Base-by-base conservation (phyloP, 768 basidiomycete genomes). In the Dendrothele bispora region DNA sequence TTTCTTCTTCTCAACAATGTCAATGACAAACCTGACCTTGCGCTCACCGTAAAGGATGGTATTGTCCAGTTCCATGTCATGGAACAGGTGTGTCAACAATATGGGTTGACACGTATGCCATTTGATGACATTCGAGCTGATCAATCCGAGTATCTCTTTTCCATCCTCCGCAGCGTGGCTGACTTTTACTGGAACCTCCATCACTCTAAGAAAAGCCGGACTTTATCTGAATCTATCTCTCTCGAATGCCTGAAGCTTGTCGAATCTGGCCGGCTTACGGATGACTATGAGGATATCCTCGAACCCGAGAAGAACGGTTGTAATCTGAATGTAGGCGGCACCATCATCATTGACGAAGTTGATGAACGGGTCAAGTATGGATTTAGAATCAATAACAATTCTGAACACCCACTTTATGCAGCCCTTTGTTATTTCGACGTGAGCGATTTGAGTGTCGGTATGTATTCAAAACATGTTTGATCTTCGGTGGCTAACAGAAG, bases 381-480 rank as follows among this genome's bases (percentile, higher is more conserved):
- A 7, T 54, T 57, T 21, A 54, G 53, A 36, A 56, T 67, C 42
- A 56, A 43, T 18, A 67, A 67, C 49, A 49, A 56, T n/a, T 49
- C 53, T 15, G 40, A 40, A 6, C 11, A 27, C 12, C 39, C 53
- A 37, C 48, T 67, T 3, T 65, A 61, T 40, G 46, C 54, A 3
- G 53, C 51, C 36, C 29, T 63, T 11, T 64, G 64, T 39, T 64
- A 62, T 40, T 66, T 66, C 42, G 58, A 66, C 43, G 50, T 55
- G 35, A 55, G 55, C 43, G 65, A 65, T 26, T 49, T 65, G 22
- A 60, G 62, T 44, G 62, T 63, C 22, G 45, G 60, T 58, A 39
- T 43, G 54, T 52, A 38, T 7, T 38, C 36, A 8, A 18, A 7
- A 15, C 36, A 17, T 7, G 7, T 8, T 7, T n/a, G n/a, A 7